These are phyloP conservation scores for Phytophthora rubi DNA, from an alignment of 352 stramenopile species.

Conservation along the genomic window DNA sequence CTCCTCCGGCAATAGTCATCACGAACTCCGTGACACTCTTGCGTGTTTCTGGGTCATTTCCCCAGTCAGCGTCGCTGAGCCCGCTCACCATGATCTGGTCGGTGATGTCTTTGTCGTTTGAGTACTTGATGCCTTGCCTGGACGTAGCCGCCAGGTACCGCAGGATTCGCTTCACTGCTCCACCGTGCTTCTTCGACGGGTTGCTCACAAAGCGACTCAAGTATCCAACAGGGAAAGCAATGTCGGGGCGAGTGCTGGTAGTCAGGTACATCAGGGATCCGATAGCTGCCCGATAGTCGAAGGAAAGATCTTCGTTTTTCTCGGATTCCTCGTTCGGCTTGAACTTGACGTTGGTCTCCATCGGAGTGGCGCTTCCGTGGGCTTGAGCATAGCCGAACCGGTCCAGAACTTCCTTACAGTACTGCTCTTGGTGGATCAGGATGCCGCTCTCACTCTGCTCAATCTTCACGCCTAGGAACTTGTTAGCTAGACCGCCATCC, in stretches of 20 bases:
- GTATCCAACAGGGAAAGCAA: constrained; percentile 3
- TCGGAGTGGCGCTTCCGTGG: constrained; percentile 6
- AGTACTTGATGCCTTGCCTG: not conserved
- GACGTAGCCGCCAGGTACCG: not conserved
- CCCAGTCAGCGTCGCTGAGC: no score
- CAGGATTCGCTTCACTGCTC: not conserved
- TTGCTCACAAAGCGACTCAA: not conserved
- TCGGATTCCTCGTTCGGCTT: not conserved
- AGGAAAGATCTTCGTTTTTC: not conserved
- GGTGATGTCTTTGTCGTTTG: not conserved
- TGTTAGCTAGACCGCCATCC: no score
- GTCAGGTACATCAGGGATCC: constrained; percentile 31
- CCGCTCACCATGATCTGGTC: no score
- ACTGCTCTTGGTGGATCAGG: no score
- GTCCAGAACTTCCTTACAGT: no score
- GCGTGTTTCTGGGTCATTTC: no score
- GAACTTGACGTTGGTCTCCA: constrained; percentile 22
- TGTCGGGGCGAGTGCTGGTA: constrained; percentile 20
- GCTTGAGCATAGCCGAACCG: constrained; percentile 5
- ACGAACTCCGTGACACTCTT: no score
- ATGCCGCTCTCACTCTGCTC: no score
- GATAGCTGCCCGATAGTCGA: constrained; percentile 17
- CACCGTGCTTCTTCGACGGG: no score
- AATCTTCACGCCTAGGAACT: no score
- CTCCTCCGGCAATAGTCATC: no score